phyloP scores from a whole-genome alignment of 2,329 filamentous ascomycete genomes.

The Remersonia thermophila region DNA sequence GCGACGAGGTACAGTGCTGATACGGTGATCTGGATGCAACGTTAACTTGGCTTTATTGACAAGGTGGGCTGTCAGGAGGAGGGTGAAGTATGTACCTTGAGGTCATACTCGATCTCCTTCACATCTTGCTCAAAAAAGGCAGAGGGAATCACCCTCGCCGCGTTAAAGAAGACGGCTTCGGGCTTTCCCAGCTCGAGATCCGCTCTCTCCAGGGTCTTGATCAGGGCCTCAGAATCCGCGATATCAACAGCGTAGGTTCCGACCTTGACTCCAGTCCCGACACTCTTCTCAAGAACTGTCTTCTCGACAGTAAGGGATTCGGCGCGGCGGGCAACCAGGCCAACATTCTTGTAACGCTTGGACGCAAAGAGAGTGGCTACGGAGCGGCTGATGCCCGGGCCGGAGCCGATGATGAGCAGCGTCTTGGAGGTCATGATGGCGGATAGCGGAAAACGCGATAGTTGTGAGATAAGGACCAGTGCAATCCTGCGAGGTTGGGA shows the following conservation, averaged over 20 bases:
- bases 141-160: slow-evolving; percentile 33
- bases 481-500: no score
- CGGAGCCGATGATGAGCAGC: slow-evolving; percentile 32
- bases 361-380: slow-evolving; percentile 29
- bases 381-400: slow-evolving; percentile 35
- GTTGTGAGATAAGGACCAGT: not conserved
- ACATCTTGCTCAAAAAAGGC: slow-evolving; percentile 29
- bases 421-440: slow-evolving; percentile 8
- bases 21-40: slow-evolving; percentile 28
- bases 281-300: slow-evolving; percentile 22
- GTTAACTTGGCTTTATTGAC: not conserved
- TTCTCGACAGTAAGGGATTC: slow-evolving; percentile 32
- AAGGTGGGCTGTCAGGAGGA: not conserved
- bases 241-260: slow-evolving; percentile 33
- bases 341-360: slow-evolving; percentile 32
- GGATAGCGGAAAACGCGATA: no score
- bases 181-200: slow-evolving; percentile 29
- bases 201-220: slow-evolving; percentile 27
- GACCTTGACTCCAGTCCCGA: slow-evolving; percentile 22
- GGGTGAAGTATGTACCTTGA: slow-evolving; percentile 27
- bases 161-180: slow-evolving; percentile 40
- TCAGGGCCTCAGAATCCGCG: slow-evolving; percentile 26
- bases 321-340: slow-evolving; percentile 33
- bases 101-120: slow-evolving; percentile 35
- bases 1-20: slow-evolving; percentile 35